A percentile compares a stretch with the other conserved stretches of the same genome.
phyloP scores from a whole-genome alignment of 75 land plant species.

The Adiantum capillusveneris region DNA sequence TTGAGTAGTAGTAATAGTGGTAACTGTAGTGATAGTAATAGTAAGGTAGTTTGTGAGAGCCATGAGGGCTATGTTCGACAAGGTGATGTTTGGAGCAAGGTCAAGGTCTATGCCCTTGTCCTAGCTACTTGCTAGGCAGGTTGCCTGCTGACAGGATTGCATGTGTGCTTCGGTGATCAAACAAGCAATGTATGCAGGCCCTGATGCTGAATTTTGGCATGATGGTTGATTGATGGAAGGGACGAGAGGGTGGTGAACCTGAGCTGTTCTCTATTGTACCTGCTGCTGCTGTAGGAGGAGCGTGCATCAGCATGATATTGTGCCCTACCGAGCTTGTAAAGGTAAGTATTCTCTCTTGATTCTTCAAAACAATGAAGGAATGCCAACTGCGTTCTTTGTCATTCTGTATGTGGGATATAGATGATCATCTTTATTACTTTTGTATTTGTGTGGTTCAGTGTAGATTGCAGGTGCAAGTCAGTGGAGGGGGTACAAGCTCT shows the following conservation, averaged over 20 bases:
- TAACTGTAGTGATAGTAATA: no score
- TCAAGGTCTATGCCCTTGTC: no score
- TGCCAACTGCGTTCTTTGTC: no score
- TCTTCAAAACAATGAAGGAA: no score
- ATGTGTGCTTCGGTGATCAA: slow-evolving; percentile 3
- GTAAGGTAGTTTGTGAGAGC: no score
- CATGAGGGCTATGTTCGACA: no score
- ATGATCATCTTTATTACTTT: no score
- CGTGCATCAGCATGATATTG: slow-evolving; percentile 65
- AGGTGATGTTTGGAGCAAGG: no score
- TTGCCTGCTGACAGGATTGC: no score
- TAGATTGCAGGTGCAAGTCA: slow-evolving; percentile 92
- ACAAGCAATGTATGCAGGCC: slow-evolving; percentile 9
- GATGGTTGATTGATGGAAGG: slow-evolving; percentile 24
- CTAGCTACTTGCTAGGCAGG: no score
- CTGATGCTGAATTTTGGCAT: slow-evolving; percentile 19
- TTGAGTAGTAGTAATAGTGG: no score
- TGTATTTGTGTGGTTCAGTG: slow-evolving; percentile 49
- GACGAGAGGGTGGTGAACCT: slow-evolving; percentile 48
- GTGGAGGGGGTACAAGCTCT: slow-evolving; percentile 16
- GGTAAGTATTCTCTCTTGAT: slow-evolving; percentile 33
- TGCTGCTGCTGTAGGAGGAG: slow-evolving; percentile 83
- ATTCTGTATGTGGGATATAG: no score
- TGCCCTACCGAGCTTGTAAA: slow-evolving; percentile 92
- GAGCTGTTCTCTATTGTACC: slow-evolving; percentile 61